Evolutionary conservation across 2,329 filamentous ascomycete species (phyloP), one percentile per base, ranked within the genome.

Genomic region (Monilinia aucupariae): DNA sequence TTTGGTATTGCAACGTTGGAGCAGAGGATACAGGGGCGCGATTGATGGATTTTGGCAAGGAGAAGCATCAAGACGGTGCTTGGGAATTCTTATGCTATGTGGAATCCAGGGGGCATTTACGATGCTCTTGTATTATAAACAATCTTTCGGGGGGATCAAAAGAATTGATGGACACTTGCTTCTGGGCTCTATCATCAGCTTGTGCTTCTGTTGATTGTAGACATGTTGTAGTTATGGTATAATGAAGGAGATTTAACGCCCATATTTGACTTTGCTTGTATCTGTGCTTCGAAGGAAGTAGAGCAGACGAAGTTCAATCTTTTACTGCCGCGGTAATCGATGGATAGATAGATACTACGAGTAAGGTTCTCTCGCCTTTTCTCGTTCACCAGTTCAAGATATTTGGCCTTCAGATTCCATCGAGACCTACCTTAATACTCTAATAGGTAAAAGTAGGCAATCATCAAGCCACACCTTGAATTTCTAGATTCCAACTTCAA

Each of bases 81-180:
- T 56, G 20, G 52, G 60, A 50, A 45, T 41, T 56, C 32, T 25
- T 56, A 47, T 4, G 54, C 30, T 37, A n/a, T 22, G 43, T 39
- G 34, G 37, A 25, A 25, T 34, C 2, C 30, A 56, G 41, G 17
- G 41, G 7, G 43, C 43, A 62, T 41, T 41, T 56, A 54, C 7
- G 39, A 45, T 62, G 60, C 60, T 56, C 51, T 62, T 62, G 60
- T 62, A 62, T 56, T 62, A 62, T 62, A 56, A 62, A 37, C 56
- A 49, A 39, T 50, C 51, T 56, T 61, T 56, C 37, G 41, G 22
- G 51, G 45, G 45, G 51, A 45, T 37, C 43, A 62, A 56, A 48
- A 62, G 51, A 62, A 62, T 56, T 48, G 30, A 56, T 56, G 51
- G 52, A 12, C 25, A 39, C 48, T 53, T 56, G 39, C 43, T 53